Evolutionary conservation across 2,329 filamentous ascomycete species (phyloP), one percentile per base, ranked within the genome.

Genomic region (Lachnellula subtilissima): DNA sequence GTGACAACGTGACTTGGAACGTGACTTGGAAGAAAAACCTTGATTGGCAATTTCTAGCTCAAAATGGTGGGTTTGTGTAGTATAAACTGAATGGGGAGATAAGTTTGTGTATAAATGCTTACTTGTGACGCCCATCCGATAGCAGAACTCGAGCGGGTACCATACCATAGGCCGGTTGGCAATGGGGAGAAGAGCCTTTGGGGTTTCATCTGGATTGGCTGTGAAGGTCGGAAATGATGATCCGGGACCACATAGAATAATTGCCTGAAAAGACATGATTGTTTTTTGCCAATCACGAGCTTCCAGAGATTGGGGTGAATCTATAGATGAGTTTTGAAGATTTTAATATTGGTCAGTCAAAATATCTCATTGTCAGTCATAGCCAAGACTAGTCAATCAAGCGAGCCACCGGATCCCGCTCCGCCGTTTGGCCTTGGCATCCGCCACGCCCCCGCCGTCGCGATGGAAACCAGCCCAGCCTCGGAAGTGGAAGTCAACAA

Each of bases 151-250:
- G 42, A 94, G 82, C 5, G 89, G 86, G 70, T 94, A 94, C 88
- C 90, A 93, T 47, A 94, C 86, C 89, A 94, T 94, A 1, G 89
- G 89, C 64, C 89, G 76, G 71, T 94, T 94, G 37, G 89, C 89
- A 57, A 94, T 88, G 5, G 89, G 89, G 7, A 94, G 75, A 22
- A 94, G 80, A 9, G 89, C 89, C 73, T 94, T 94, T 9, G 89
- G 89, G 59, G 89, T 86, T 68, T 92, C 87, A 73, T 88, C 85
- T 5, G 89, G 87, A 59, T 86, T 89, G 2, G 88, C 86, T 2
- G 88, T 92, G 70, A 94, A 93, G 1, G 89, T 93, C 47, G 87
- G 85, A 64, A 94, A 87, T 0, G 87, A 91, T 8, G 87, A 89
- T 53, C 89, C 89, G 23, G 89, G 89, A 3, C 89, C 89, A 70